A percentile compares a stretch with the other conserved stretches of the same genome.
Evolutionary conservation across 192 early-diverging fungal genomes (phyloP).

Genomic region (Bifiguratus adelaidae): DNA sequence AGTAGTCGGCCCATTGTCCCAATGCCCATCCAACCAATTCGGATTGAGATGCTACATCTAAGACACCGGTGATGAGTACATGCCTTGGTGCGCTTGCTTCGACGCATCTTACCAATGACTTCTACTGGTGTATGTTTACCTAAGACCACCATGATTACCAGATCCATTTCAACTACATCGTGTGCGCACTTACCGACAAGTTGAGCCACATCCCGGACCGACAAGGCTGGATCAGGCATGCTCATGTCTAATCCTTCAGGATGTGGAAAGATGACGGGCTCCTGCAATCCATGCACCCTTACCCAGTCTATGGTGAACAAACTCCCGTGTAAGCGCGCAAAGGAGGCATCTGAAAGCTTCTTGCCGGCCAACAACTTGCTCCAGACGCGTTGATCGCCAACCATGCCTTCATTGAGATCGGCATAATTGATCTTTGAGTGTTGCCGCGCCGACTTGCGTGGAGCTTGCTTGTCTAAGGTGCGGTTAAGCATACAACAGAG

Average conservation of each 20-base stretch:
- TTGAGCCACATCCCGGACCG: conserved; percentile 48
- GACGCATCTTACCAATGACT: conserved; percentile 49
- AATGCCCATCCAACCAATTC: conserved; percentile 70
- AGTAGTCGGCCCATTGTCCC: conserved; percentile 79
- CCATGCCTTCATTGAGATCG: conserved; percentile 65
- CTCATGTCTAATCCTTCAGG: conserved; percentile 68
- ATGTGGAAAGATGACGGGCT: conserved; percentile 62
- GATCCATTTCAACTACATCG: neutral
- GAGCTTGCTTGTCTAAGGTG: conserved; percentile 19
- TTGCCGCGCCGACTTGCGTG: conserved; percentile 46
- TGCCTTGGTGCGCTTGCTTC: too few species aligned
- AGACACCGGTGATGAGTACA: too few species aligned
- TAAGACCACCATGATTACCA: conserved; percentile 2
- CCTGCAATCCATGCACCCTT: conserved; percentile 44
- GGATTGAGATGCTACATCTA: conserved; percentile 82
- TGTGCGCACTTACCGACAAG: conserved; percentile 21
- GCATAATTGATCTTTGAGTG: conserved; percentile 69
- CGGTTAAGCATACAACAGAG: neutral
- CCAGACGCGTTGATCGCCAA: conserved; percentile 75
- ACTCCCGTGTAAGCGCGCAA: conserved; percentile 52
- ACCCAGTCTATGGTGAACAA: conserved; percentile 59
- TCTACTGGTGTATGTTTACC: conserved; percentile 65
- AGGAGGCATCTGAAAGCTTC: conserved; percentile 53
- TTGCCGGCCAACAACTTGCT: conserved; percentile 59
- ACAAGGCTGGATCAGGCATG: conserved; percentile 56